Base-by-base conservation (phyloP, 23 red algal genomes). In the Gracilaria gracilis region DNA sequence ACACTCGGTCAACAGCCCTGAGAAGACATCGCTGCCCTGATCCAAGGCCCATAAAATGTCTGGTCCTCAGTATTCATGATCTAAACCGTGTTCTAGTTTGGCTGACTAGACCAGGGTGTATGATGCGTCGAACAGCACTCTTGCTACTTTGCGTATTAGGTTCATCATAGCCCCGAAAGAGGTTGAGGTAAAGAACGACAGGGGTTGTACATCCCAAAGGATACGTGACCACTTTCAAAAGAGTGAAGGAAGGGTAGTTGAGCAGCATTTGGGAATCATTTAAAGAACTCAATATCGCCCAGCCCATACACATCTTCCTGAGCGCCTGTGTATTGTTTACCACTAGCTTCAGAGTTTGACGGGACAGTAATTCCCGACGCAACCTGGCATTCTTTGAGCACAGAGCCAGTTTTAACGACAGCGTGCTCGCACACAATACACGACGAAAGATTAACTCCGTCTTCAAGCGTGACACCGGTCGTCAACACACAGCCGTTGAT, bases 401-500 rank as follows among this genome's bases (percentile, higher is more conserved):
- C 66, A 44, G 48, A 78, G 13, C 61, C 57, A 11, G 55, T 47
- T 39, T 82, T 51, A 73, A 94, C 80, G 17, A 80, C 73, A 29
- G 91, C 91, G 51, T 62, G 33, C 16, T 59, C 48, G 47, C 65
- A 86, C 0, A 94, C 66, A 61, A 94, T 40, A 40, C 82, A 87
- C 8, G 61, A 80, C 25, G 91, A 71, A 55, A 94, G 75, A 71
- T 80, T 88, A 39, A 74, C 82, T n/a, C 91, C 91, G 19, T 87
- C 91, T 11, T 67, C 53, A 44, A 94, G 44, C n/a, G 37, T 55
- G 21, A 81, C 91, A n/a, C 61, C 61, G 47, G 61, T 37, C 82
- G 88, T 81, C 21, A 94, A 46, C 19, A 94, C 91, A 70, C 53
- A 94, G 24, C 59, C 59, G 29, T 86, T 88, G 62, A 94, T 62